Evolutionary conservation across 495 filamentous ascomycete species (phyloP).

Genomic region (Acidomyces sp.): DNA sequence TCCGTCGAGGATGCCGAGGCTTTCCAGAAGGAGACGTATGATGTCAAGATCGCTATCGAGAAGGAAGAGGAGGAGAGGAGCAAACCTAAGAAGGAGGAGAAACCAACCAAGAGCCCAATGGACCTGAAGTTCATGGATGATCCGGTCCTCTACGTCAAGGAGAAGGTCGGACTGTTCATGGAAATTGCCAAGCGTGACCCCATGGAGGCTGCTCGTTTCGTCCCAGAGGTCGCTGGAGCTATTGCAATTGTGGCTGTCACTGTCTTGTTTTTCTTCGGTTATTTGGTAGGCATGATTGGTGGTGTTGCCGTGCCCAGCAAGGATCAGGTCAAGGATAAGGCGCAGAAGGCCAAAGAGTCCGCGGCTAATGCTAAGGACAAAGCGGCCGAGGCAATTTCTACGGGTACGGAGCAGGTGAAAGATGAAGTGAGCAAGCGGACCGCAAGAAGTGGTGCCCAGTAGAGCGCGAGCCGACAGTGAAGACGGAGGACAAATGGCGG

Average conservation of each 20-base stretch:
- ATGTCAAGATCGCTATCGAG: constrained; percentile 80
- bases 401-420: constrained; percentile 40
- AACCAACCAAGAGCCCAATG: constrained; percentile 40
- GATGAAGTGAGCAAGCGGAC: constrained; percentile 47
- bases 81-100: constrained; percentile 58
- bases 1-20: constrained; percentile 85
- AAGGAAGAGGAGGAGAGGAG: constrained; percentile 69
- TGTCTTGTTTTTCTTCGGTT: constrained; percentile 51
- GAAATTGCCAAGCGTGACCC: constrained; percentile 57
- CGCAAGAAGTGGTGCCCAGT: constrained; percentile 31
- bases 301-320: constrained; percentile 38
- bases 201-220: constrained; percentile 74
- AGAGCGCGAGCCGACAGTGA: no score
- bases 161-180: constrained; percentile 33
- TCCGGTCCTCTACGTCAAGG: constrained; percentile 74
- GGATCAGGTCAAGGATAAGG: constrained; percentile 35
- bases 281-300: constrained; percentile 39
- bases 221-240: constrained; percentile 80
- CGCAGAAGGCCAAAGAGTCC: constrained; percentile 48
- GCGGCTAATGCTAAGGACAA: constrained; percentile 68
- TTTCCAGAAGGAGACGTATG: constrained; percentile 83
- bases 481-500: no score
- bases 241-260: constrained; percentile 55
- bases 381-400: constrained; percentile 51
- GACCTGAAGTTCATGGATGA: constrained; percentile 88